Evolutionary conservation across 257 asterid species (phyloP).

Genomic region (Fraxinus anomala): DNA sequence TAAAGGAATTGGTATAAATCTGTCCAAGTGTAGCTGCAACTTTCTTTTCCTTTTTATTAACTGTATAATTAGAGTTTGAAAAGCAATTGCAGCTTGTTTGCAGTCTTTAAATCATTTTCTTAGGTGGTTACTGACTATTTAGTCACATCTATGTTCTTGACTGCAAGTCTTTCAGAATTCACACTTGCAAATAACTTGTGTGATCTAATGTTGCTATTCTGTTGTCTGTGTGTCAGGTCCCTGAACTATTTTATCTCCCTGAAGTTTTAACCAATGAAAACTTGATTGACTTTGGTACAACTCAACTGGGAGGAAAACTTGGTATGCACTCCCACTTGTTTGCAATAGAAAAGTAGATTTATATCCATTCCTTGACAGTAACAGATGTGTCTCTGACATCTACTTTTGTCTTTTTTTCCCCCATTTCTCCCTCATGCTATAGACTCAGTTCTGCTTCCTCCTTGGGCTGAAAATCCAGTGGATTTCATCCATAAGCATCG

Average conservation of each 20-base stretch:
- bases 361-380: neutral
- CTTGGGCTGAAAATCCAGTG: slow-evolving; percentile 90
- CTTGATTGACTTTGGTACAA: slow-evolving; percentile 82
- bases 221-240: slow-evolving; percentile 57
- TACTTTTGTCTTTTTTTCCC: slow-evolving; percentile 2
- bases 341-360: slow-evolving; percentile 20
- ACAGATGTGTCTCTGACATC: neutral
- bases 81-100: slow-evolving; percentile 19
- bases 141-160: slow-evolving; percentile 19
- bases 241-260: slow-evolving; percentile 90
- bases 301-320: slow-evolving; percentile 88
- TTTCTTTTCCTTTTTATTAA: neutral
- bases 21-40: slow-evolving; percentile 14
- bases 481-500: slow-evolving; percentile 95
- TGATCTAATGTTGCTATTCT: slow-evolving; percentile 17
- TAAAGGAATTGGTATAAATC: slow-evolving; percentile 84
- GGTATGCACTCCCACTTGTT: slow-evolving; percentile 51
- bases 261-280: slow-evolving; percentile 81
- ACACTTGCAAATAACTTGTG: slow-evolving; percentile 14
- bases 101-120: slow-evolving; percentile 9
- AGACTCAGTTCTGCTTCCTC: slow-evolving; percentile 85
- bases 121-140: neutral
- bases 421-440: slow-evolving; percentile 30
- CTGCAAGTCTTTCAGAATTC: slow-evolving; percentile 28
- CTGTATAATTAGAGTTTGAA: slow-evolving; percentile 1